Base-by-base conservation (phyloP, 108 stramenopile species). In the Cyclotella distinguenda region DNA sequence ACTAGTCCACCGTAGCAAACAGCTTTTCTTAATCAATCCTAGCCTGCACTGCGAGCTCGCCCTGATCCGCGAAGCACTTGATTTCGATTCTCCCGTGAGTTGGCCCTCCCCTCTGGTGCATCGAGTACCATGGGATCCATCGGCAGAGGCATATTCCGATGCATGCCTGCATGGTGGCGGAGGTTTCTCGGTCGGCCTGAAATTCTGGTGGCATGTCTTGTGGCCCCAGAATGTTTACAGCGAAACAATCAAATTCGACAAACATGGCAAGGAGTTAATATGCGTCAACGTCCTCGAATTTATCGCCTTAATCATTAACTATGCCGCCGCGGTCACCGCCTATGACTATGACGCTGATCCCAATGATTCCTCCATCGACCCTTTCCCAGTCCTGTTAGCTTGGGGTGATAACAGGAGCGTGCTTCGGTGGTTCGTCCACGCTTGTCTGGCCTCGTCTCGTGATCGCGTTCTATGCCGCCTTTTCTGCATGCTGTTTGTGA, bases 241-340 rank as follows among this genome's bases (percentile, higher is more conserved):
- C 3, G 6, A 34, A 1, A 64, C 71, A 16, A 34, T 19, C 6
- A 3, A 13, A 18, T 25, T 27, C 18, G 12, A 34, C 0, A 15
- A 55, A 0, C n/a, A n/a, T n/a, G 52, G 53, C 30, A 44, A 63
- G 7, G 26, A 28, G 0, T n/a, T 49, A 0, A 40, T 63, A 2
- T n/a, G 8, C 18, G 46, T 68, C 51, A 68, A 57, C 32, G 65
- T 44, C 0, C 60, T 71, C 0, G 60, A 72, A 38, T 72, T 55
- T 32, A 30, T 50, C 2, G 23, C 43, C 0, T 57, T 57, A 28
- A 72, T 72, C 31, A 52, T 72, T 22, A 64, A 46, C 34, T 64
- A 57, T 18, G 42, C 43, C 4, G 71, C 54, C 3, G 33, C 62
- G 6, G 1, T 57, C 5, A 31, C 28, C 18, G 47, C 53, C 36